phyloP scores from a whole-genome alignment of 805 yeast species.

The Pichia cabralensis region DNA sequence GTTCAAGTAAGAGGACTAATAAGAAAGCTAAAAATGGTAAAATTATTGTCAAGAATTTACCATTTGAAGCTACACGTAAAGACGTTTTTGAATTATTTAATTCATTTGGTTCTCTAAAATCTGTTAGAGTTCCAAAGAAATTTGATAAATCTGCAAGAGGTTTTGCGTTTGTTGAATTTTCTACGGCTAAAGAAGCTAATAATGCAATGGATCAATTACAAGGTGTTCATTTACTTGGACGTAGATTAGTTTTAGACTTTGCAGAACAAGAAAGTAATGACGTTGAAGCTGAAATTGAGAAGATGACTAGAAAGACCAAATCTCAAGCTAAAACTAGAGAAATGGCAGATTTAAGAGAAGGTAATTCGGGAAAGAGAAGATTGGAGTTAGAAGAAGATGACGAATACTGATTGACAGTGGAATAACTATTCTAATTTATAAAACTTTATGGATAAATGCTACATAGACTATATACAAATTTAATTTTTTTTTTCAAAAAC shows the following conservation, averaged over 20 bases:
- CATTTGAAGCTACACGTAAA: constrained; percentile 89
- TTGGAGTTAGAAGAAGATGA: constrained; percentile 52
- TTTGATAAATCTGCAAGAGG: constrained; percentile 94
- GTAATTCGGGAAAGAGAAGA: constrained; percentile 65
- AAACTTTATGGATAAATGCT: not conserved
- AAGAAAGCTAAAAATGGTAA: constrained; percentile 47
- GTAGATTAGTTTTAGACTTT: constrained; percentile 86
- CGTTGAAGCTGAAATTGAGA: constrained; percentile 84
- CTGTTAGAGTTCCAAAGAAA: constrained; percentile 93
- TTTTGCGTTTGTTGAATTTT: constrained; percentile 93
- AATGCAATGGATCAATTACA: constrained; percentile 86
- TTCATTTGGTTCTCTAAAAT: constrained; percentile 87
- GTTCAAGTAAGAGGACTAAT: constrained; percentile 16
- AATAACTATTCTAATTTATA: no score
- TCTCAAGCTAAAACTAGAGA: constrained; percentile 74
- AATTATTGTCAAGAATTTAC: constrained; percentile 90
- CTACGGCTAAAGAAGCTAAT: constrained; percentile 82
- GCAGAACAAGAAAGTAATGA: constrained; percentile 76
- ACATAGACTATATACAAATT: no score
- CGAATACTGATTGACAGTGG: constrained; percentile 1
- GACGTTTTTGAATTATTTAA: constrained; percentile 90
- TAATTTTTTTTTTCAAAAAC: no score
- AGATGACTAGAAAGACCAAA: constrained; percentile 79
- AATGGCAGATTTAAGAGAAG: constrained; percentile 52
- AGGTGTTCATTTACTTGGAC: constrained; percentile 94